A percentile compares a stretch with the other conserved stretches of the same genome.
Evolutionary conservation across 2,329 filamentous ascomycete species (phyloP).

Genomic region (Mariannaea elegans): DNA sequence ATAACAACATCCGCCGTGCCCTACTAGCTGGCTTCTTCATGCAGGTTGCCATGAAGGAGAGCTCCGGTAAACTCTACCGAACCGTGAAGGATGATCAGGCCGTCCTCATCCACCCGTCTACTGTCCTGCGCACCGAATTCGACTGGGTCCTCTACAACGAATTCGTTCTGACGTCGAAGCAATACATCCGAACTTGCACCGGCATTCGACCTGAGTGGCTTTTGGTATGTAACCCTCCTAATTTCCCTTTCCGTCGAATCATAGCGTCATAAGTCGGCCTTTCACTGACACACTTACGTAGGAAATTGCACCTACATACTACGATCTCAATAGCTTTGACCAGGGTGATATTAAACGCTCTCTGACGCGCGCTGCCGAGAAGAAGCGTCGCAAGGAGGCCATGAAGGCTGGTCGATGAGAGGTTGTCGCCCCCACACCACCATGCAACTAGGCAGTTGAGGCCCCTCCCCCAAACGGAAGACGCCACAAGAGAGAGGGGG

Average conservation of each 20-base stretch:
- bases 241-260: background rate
- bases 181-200: conserved; percentile 95
- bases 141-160: conserved; percentile 99
- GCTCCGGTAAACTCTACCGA: conserved; percentile 86
- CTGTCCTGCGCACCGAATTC: conserved; percentile 84
- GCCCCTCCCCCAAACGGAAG: background rate
- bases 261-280: background rate
- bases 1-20: conserved; percentile 93
- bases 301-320: conserved; percentile 95
- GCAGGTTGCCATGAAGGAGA: conserved; percentile 96
- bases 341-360: conserved; percentile 86
- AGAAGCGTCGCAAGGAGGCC: conserved; percentile 67
- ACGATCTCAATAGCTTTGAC: conserved; percentile 82
- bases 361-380: conserved; percentile 65
- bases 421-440: conserved; percentile 12
- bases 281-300: conserved; percentile 46
- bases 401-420: conserved; percentile 60
- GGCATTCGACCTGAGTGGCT: conserved; percentile 94
- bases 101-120: conserved; percentile 92
- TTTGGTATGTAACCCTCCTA: conserved; percentile 65
- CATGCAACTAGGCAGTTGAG: conserved; percentile 13
- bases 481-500: conserved; percentile 2
- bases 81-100: conserved; percentile 97
- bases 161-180: conserved; percentile 97
- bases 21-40: conserved; percentile 98